Percentiles rank a stretch among this genome's conserved stretches.
Conservation (phyloP, 176 grass and related monocot genomes). For the Zoysia pacifica region DNA sequence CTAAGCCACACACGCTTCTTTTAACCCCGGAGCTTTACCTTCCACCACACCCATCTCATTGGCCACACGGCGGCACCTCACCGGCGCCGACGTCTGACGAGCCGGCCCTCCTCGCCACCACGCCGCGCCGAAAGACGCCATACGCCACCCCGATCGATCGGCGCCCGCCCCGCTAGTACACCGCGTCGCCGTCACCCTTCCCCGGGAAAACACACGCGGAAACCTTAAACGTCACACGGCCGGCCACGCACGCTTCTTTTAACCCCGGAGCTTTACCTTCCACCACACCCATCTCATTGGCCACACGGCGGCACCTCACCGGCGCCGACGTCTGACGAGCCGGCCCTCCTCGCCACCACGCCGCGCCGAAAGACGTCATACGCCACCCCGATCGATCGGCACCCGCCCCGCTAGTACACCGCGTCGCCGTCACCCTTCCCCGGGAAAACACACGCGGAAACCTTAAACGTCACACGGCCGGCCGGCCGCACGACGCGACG, state of each 20-base stretch:
- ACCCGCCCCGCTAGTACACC: constrained; percentile 25
- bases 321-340: constrained; percentile 34
- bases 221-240: not conserved
- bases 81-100: constrained; percentile 35
- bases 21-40: constrained; percentile 16
- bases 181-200: not conserved
- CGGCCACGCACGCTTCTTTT: constrained; percentile 9
- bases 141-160: not conserved
- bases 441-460: not conserved
- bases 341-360: constrained; percentile 36
- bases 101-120: constrained; percentile 36
- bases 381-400: not conserved
- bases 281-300: not conserved
- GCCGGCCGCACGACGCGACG: not conserved
- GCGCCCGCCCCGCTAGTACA: constrained; percentile 2
- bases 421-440: not conserved
- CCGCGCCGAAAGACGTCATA: constrained; percentile 43
- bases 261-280: constrained; percentile 23
- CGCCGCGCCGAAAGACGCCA: constrained; percentile 48
- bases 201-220: not conserved
- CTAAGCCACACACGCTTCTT: constrained; percentile 14
- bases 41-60: not conserved
- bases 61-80: constrained; percentile 35
- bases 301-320: constrained; percentile 39
- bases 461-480: not conserved